phyloP scores from a whole-genome alignment of 306 rosid genomes.

The Sophora flavescens region DNA sequence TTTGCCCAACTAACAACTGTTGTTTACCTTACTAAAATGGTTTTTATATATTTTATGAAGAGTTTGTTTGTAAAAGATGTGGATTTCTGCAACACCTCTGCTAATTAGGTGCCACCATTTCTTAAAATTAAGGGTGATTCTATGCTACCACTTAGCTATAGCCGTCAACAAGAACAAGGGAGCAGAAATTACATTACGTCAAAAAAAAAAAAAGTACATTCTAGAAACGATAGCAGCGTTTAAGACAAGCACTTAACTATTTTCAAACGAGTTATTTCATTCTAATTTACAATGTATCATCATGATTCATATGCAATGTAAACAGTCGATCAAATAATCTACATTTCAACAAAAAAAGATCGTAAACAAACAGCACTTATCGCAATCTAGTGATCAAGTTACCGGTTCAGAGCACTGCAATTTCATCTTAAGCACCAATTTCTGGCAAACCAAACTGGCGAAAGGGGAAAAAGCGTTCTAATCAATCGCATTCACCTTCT shows the following conservation, averaged over 20 bases:
- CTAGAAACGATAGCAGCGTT: not conserved
- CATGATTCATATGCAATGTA: not conserved
- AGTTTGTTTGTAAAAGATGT: not conserved
- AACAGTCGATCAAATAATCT: not conserved
- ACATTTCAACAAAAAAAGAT: too few species aligned
- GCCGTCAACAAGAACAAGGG: not conserved
- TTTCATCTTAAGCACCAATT: slow-evolving; percentile 31
- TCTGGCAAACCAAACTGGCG: slow-evolving; percentile 24
- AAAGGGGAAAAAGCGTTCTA: not conserved
- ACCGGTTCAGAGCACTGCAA: slow-evolving; percentile 24
- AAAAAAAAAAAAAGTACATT: not conserved
- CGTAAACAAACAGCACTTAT: not conserved
- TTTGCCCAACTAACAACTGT: not conserved
- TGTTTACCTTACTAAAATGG: not conserved
- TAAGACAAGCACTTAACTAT: slow-evolving; percentile 11
- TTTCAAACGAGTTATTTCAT: slow-evolving; percentile 1
- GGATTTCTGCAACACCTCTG: not conserved
- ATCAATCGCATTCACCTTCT: slow-evolving; percentile 55
- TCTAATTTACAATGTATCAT: slow-evolving; percentile 1
- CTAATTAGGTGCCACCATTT: not conserved
- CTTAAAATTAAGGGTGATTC: not conserved
- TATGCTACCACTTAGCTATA: too few species aligned
- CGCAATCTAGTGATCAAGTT: slow-evolving; percentile 21
- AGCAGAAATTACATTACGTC: not conserved
- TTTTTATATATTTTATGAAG: not conserved